These are phyloP conservation scores for Candida freyschussii DNA, from an alignment of 1,139 yeast genomes.

Conservation along the genomic window DNA sequence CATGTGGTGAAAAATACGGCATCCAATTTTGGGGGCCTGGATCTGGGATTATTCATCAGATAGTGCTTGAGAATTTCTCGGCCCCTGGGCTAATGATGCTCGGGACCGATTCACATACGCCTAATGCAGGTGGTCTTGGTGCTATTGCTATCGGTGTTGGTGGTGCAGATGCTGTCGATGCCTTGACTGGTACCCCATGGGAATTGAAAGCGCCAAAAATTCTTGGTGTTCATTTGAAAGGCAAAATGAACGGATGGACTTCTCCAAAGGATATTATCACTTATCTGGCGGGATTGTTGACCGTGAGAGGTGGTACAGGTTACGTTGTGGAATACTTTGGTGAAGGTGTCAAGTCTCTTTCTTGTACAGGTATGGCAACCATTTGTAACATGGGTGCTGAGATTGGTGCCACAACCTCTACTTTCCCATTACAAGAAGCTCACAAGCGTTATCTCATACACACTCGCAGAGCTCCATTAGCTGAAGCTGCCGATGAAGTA, in stretches of 20 bases:
- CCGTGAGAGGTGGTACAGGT: conserved; percentile 98
- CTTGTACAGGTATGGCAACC: conserved; percentile 99
- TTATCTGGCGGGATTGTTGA: conserved; percentile 78
- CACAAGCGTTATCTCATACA: conserved; percentile 76
- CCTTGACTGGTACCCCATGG: conserved; percentile 97
- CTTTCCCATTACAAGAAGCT: conserved; percentile 92
- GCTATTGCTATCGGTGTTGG: conserved; percentile 98
- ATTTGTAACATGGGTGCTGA: conserved; percentile 99
- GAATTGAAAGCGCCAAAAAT: conserved; percentile 95
- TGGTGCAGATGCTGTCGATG: conserved; percentile 99
- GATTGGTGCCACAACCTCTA: conserved; percentile 95
- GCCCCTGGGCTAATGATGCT: conserved; percentile 95
- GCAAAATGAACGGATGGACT: conserved; percentile 83
- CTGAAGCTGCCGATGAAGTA: conserved; percentile 70
- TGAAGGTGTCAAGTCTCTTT: conserved; percentile 77
- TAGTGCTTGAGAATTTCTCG: conserved; percentile 89
- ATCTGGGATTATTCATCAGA: conserved; percentile 96
- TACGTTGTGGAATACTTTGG: conserved; percentile 94
- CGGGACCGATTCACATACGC: conserved; percentile 97
- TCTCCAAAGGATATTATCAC: conserved; percentile 96
- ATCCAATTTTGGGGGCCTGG: conserved; percentile 99
- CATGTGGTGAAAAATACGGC: conserved; percentile 90
- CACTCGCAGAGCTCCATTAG: conserved; percentile 78
- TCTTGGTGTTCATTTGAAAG: conserved; percentile 87
- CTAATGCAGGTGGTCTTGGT: conserved; percentile 97